Evolutionary conservation across 2,329 filamentous ascomycete species (phyloP), one percentile per base, ranked within the genome.

Genomic region (Teratosphaeria epicoccoides): DNA sequence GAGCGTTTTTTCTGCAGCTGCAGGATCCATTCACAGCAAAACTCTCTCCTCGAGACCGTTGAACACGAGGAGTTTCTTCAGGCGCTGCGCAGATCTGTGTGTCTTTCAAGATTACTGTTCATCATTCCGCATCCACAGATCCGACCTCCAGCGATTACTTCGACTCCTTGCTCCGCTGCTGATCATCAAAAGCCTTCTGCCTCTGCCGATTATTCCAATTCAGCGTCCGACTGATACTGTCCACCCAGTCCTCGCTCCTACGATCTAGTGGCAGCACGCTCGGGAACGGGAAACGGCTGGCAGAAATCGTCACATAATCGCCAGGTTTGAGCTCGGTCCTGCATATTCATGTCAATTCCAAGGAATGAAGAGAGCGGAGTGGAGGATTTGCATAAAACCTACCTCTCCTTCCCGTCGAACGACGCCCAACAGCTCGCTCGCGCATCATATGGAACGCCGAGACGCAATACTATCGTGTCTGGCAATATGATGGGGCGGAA

Each of bases 401-500:
- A 78, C 71, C 89, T 82, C 73, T 96, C 88, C 55, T 89, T 80
- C 1, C 93, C 93, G 69, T 98, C 93, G 66, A 98, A 98, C 68
- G 88, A 95, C n/a, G 90, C 93, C 91, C 93, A 98, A 40, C 86
- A 90, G 60, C 82, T 85, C 4, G 88, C 89, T 47, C 93, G 78
- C 7, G 90, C 88, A 68, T 94, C 85, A 67, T 95, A 97, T 0
- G 93, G 93, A n/a, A 97, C 90, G 10, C 91, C 93, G 17, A 95
- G 79, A 33, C 93, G 82, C 54, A 98, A 75, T 1, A 97, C 91
- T 56, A 97, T 95, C 0, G 91, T 96, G 70, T 98, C 93, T 0
- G 93, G 93, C 2, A 97, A 76, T 63, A 97, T 93, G 62, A 97
- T 93, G n/a, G 91, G 91, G 10, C 93, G 80, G 76, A 97, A 97